Evolutionary conservation across 371 early-diverging fungal genomes (phyloP).

Genomic region (Haplosporangium sp.): DNA sequence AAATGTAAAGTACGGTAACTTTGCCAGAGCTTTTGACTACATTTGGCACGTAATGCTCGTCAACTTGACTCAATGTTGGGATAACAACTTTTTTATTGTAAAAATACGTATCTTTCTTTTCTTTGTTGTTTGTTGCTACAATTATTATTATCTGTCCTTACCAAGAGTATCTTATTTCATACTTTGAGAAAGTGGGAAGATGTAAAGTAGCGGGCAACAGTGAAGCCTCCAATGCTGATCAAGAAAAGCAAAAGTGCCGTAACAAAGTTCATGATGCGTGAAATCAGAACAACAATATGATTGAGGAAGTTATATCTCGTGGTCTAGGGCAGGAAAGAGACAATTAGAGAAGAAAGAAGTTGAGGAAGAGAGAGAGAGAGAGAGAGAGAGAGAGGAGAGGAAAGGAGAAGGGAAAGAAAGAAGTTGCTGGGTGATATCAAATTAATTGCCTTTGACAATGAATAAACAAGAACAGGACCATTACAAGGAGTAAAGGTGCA

Average conservation of each 20-base stretch:
- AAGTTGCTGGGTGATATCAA: no score
- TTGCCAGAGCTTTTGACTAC: constrained; percentile 33
- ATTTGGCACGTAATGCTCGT: constrained; percentile 29
- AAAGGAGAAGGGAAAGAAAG: background rate
- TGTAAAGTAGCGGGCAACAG: constrained; percentile 24
- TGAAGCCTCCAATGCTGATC: constrained; percentile 37
- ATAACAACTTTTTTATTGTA: constrained; percentile 13
- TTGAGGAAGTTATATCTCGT: background rate
- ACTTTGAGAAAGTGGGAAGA: constrained; percentile 44
- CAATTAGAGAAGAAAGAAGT: background rate
- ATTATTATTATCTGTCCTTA: constrained; percentile 7
- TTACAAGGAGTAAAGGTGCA: background rate
- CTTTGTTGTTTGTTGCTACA: background rate
- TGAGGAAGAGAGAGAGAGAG: background rate
- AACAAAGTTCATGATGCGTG: constrained; percentile 36
- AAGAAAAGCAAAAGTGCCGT: constrained; percentile 29
- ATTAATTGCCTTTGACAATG: background rate
- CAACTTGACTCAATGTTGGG: constrained; percentile 18
- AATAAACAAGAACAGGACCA: background rate
- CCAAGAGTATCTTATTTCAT: constrained; percentile 29
- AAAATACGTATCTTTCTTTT: background rate
- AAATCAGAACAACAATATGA: constrained; percentile 33
- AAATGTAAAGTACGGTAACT: constrained; percentile 38
- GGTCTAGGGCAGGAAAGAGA: background rate
- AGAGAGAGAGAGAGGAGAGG: background rate